Evolutionary conservation across 2,329 filamentous ascomycete genomes (phyloP).

Genomic region (Cytospora piceae): DNA sequence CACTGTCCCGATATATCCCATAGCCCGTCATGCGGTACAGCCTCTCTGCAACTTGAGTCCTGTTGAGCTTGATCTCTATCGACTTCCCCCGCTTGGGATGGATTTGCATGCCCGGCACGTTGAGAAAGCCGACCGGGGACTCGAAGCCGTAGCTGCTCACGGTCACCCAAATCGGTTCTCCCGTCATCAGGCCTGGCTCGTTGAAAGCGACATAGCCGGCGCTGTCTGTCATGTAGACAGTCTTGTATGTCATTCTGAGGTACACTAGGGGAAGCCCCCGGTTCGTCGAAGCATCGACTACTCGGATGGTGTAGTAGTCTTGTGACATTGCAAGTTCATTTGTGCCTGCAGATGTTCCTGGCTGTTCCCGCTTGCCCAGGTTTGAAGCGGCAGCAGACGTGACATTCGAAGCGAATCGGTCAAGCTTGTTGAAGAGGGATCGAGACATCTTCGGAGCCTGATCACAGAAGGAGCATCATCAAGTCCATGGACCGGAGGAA

Average conservation of each 20-base stretch:
- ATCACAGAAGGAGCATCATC: background rate
- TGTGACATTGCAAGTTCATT: slow-evolving; percentile 5
- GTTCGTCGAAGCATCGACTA: slow-evolving; percentile 21
- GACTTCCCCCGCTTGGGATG: slow-evolving; percentile 11
- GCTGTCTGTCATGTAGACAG: slow-evolving; percentile 29
- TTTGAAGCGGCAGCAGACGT: slow-evolving; percentile 14
- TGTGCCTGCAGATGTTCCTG: background rate
- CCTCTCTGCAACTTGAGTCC: slow-evolving; percentile 25
- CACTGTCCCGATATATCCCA: slow-evolving; percentile 27
- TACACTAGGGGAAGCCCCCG: slow-evolving; percentile 27
- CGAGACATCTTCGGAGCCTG: slow-evolving; percentile 14
- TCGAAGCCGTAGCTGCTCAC: slow-evolving; percentile 30
- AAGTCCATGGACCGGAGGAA: background rate
- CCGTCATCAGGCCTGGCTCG: slow-evolving; percentile 28
- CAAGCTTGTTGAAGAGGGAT: slow-evolving; percentile 18
- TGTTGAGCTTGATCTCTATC: slow-evolving; percentile 27
- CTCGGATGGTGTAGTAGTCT: slow-evolving; percentile 23
- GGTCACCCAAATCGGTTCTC: slow-evolving; percentile 27
- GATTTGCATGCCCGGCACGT: slow-evolving; percentile 20
- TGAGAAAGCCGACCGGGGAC: slow-evolving; percentile 26
- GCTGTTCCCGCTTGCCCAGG: slow-evolving; percentile 6
- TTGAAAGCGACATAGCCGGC: slow-evolving; percentile 30
- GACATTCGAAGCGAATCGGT: slow-evolving; percentile 23
- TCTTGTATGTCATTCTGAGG: slow-evolving; percentile 26
- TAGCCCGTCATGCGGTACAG: slow-evolving; percentile 28